phyloP scores from a whole-genome alignment of 1,284 basidiomycete genomes.

The Heterobasidion occidentale region DNA sequence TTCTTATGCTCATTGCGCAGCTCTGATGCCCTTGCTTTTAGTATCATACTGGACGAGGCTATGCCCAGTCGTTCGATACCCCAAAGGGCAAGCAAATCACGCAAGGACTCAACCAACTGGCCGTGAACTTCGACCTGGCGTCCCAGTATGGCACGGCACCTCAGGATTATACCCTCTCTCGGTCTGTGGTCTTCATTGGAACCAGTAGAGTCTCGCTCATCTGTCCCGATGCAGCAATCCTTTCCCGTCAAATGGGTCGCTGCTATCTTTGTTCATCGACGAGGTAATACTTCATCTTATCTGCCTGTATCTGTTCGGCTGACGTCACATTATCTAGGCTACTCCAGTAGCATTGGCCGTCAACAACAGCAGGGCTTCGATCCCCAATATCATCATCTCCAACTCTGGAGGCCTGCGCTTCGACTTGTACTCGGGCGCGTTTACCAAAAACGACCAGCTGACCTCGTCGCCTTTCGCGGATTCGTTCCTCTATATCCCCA shows the following conservation, averaged over 20 bases:
- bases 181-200: constrained; percentile 26
- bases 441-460: constrained; percentile 75
- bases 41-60: constrained; percentile 30
- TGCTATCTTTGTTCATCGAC: constrained; percentile 54
- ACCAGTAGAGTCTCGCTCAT: background rate
- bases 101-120: constrained; percentile 41
- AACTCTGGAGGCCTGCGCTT: constrained; percentile 75
- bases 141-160: constrained; percentile 63
- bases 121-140: constrained; percentile 44
- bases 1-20: background rate
- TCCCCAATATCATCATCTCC: constrained; percentile 63
- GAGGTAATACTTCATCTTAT: constrained; percentile 28
- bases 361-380: constrained; percentile 51
- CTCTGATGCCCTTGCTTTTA: background rate
- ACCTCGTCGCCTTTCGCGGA: constrained; percentile 62
- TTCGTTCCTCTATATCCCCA: constrained; percentile 49
- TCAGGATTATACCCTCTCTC: constrained; percentile 58
- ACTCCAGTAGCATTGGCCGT: constrained; percentile 47
- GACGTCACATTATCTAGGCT: constrained; percentile 24
- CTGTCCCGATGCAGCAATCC: constrained; percentile 32
- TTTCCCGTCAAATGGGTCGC: constrained; percentile 58
- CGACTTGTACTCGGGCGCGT: constrained; percentile 61
- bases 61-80: constrained; percentile 48
- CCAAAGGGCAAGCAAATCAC: constrained; percentile 42
- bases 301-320: background rate